Conservation (phyloP, 1,284 basidiomycete species). For the Ceratobasidium sp. region DNA sequence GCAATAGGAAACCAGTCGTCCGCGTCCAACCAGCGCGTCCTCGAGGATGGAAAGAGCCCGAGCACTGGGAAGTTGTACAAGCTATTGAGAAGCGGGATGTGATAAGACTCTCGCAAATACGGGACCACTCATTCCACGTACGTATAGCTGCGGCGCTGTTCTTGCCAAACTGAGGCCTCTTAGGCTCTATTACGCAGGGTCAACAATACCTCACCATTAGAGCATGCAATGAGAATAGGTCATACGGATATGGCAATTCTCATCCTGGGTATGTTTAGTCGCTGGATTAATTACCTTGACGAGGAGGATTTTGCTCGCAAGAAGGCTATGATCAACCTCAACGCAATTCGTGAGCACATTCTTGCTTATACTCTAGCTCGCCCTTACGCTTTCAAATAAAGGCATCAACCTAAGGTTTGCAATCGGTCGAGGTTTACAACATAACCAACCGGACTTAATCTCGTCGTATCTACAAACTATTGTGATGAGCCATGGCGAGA, state of each 20-base stretch:
- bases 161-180: conserved; percentile 18
- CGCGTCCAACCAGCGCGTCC: conserved; percentile 13
- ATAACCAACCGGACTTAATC: conserved; percentile 78
- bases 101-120: conserved; percentile 57
- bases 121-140: conserved; percentile 80
- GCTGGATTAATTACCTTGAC: conserved; percentile 80
- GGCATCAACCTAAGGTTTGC: conserved; percentile 83
- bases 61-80: conserved; percentile 79
- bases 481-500: conserved; percentile 87
- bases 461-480: conserved; percentile 85
- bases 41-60: conserved; percentile 48
- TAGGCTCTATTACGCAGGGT: conserved; percentile 74
- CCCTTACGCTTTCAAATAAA: conserved; percentile 49
- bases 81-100: conserved; percentile 79
- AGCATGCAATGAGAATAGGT: conserved; percentile 84
- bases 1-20: neutral
- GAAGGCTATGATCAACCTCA: conserved; percentile 70
- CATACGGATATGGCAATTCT: conserved; percentile 77
- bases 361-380: neutral
- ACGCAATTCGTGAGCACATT: conserved; percentile 70
- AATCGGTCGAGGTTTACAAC: conserved; percentile 81
- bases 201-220: conserved; percentile 57
- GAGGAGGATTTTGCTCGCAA: conserved; percentile 73
- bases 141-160: conserved; percentile 46
- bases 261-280: conserved; percentile 79